Evolutionary conservation across 805 yeast genomes (phyloP), one percentile per base, ranked within the genome.

Genomic region (Vanderwaltozyma tropicalis): DNA sequence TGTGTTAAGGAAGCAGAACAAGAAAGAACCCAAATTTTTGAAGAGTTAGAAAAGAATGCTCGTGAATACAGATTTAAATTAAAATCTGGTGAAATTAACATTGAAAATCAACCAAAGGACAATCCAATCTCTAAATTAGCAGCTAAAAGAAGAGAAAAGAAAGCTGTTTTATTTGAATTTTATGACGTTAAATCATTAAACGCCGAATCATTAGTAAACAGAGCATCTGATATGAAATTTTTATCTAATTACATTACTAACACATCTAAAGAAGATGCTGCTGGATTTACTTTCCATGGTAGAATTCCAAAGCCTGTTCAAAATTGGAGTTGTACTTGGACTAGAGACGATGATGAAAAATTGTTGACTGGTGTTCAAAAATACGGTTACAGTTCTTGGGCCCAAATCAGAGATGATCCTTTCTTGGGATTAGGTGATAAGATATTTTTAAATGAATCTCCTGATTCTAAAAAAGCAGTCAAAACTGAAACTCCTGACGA

Each of bases 341-440:
- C 68, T 3, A 67, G 70, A 12, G 74, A 69, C 24, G 95, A 92
- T 55, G 99, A 92, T 58, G 82, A 87, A 36, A 82, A 78, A 76
- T 68, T 92, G 38, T 59, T 92, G 43, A 74, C 83, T 26, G 99
- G 99, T 45, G 82, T 89, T 17, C 72, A 74, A 53, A 87, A 85
- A 61, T 88, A 88, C 61, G 99, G 99, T 0, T 88, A 86, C 59
- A 97, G 97, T 14, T 79, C 95, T 1, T 92, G 98, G 98, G 57
- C 72, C 3, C 88, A 83, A 53, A 88, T 92, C 32, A 71, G 98
- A 54, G 99, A 92, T 62, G 98, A 92, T 62, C 97, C 98, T 2
- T 71, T 85, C 37, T 68, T 92, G 41, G 88, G 87, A 10, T 67
- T 92, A 43, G 82, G 85, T 43, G 85, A 86, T 48, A 92, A 86